phyloP scores from a whole-genome alignment of 2,329 filamentous ascomycete species.

The Zopfia rhizophila region DNA sequence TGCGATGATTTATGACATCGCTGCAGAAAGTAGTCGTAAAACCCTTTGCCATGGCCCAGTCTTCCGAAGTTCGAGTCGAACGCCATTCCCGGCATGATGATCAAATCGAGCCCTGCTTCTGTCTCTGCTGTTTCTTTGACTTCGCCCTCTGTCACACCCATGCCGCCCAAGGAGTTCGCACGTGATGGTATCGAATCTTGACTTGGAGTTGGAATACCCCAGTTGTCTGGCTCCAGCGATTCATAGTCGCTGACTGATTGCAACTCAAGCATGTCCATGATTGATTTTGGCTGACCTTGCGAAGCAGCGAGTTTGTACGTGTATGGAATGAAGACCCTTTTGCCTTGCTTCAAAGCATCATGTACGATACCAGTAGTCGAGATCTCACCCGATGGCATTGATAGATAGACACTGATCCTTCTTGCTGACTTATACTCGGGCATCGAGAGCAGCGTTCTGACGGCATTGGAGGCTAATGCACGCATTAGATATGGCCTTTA shows the following conservation, averaged over 20 bases:
- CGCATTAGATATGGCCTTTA: no score
- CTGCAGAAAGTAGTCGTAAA: conserved; percentile 93
- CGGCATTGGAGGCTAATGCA: conserved; percentile 73
- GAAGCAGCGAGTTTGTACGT: conserved; percentile 70
- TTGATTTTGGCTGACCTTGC: conserved; percentile 64
- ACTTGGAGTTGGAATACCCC: conserved; percentile 92
- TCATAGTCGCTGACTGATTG: conserved; percentile 80
- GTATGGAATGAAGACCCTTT: conserved; percentile 92
- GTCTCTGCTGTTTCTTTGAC: conserved; percentile 26
- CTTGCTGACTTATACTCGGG: conserved; percentile 79
- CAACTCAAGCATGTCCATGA: conserved; percentile 96
- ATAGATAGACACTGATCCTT: conserved; percentile 86
- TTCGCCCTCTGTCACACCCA: conserved; percentile 58
- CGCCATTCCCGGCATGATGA: conserved; percentile 91
- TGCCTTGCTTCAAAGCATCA: conserved; percentile 79
- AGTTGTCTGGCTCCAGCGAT: conserved; percentile 78
- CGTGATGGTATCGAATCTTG: conserved; percentile 71
- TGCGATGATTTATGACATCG: conserved; percentile 68
- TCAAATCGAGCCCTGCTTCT: conserved; percentile 74
- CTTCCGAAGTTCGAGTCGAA: conserved; percentile 82
- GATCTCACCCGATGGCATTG: conserved; percentile 89
- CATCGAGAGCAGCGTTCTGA: conserved; percentile 72
- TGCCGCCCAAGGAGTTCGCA: conserved; percentile 77
- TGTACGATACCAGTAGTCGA: conserved; percentile 84
- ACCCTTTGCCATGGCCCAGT: conserved; percentile 93